Percentiles rank a stretch among this genome's conserved stretches.
Conservation (phyloP, 495 filamentous ascomycete genomes). For the Aspergillus hancockii region DNA sequence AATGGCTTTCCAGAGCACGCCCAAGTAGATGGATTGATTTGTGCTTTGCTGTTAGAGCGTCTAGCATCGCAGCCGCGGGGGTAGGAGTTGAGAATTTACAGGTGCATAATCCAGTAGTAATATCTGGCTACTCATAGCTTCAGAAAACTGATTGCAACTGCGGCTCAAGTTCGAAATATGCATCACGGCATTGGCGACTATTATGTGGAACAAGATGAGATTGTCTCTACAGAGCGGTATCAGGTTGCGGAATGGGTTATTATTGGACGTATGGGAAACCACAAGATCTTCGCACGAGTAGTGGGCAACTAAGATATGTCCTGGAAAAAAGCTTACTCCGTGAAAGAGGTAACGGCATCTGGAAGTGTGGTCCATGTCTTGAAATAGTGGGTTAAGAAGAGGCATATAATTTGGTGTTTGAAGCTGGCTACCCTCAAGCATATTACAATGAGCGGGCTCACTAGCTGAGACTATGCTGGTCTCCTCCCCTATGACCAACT, state of each 20-base stretch:
- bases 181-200: constrained; percentile 12
- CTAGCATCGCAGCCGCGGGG: neutral
- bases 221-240: constrained; percentile 4
- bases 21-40: constrained; percentile 6
- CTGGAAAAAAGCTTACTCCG: constrained; percentile 3
- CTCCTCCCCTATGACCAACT: neutral
- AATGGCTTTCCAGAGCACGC: neutral
- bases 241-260: constrained; percentile 11
- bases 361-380: neutral
- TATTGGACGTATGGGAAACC: neutral
- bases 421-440: too few species aligned
- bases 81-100: too few species aligned
- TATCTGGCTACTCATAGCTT: too few species aligned
- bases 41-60: constrained; percentile 9
- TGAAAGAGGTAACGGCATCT: constrained; percentile 11
- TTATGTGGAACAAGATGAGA: constrained; percentile 8
- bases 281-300: constrained; percentile 4
- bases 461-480: neutral
- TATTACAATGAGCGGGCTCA: too few species aligned
- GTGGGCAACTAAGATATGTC: constrained; percentile 1
- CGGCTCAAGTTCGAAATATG: constrained; percentile 4
- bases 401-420: neutral
- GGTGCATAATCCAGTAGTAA: too few species aligned
- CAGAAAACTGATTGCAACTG: too few species aligned
- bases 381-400: constrained; percentile 5